Conservation (phyloP, 345 rosid genomes). For the Murraya koenigii region DNA sequence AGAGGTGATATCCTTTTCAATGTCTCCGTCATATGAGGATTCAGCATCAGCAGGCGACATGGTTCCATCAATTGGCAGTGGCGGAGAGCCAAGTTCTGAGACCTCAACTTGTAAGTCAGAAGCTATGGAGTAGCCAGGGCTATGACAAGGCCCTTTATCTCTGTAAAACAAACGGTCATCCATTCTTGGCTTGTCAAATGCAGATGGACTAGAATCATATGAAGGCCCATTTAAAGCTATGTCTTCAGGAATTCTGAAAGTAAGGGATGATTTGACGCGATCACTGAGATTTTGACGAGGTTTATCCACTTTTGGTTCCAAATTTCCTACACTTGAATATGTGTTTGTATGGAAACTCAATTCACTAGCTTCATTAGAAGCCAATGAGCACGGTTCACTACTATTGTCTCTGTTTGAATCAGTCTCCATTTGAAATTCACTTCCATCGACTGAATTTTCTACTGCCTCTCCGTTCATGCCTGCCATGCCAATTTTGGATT, state of each 20-base stretch:
- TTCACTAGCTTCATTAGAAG: constrained; percentile 34
- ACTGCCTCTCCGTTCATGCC: not conserved
- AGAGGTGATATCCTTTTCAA: constrained; percentile 36
- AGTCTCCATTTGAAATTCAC: constrained; percentile 31
- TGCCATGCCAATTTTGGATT: not conserved
- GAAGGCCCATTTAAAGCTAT: constrained; percentile 17
- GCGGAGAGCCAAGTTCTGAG: constrained; percentile 81
- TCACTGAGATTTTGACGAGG: constrained; percentile 20
- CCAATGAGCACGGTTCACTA: constrained; percentile 28
- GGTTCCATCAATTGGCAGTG: constrained; percentile 50
- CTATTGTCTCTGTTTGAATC: constrained; percentile 32
- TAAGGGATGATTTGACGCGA: constrained; percentile 23
- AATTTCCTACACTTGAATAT: constrained; percentile 17
- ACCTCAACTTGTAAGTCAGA: constrained; percentile 96
- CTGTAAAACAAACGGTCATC: constrained; percentile 42
- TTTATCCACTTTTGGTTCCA: constrained; percentile 21
- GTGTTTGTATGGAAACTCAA: constrained; percentile 14
- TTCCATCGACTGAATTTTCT: constrained; percentile 17
- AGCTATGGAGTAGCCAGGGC: constrained; percentile 61
- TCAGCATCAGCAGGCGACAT: constrained; percentile 55
- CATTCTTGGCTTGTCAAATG: constrained; percentile 32
- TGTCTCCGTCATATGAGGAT: constrained; percentile 54
- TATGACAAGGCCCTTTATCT: constrained; percentile 39
- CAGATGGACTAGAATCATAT: constrained; percentile 38
- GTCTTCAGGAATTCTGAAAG: constrained; percentile 40